These are phyloP conservation scores for Backusella parvicylindrica DNA, from an alignment of 192 early-diverging fungal genomes.

Conservation along the genomic window DNA sequence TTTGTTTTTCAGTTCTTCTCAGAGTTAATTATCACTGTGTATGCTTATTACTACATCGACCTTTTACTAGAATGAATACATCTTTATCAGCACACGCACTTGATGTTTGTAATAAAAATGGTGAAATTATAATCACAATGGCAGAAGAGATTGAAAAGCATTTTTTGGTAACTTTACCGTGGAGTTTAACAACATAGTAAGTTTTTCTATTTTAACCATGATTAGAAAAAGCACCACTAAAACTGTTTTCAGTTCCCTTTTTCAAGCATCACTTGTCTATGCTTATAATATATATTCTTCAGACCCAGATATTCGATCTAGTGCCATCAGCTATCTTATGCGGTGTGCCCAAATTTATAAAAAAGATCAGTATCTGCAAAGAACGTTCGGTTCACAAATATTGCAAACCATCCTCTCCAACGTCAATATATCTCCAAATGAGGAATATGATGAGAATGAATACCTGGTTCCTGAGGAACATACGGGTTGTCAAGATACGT, in stretches of 20 bases:
- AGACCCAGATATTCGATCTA: neutral
- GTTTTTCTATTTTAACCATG: neutral
- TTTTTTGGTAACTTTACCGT: slow-evolving; percentile 20
- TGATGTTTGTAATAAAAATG: slow-evolving; percentile 18
- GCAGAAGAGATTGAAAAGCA: slow-evolving; percentile 11
- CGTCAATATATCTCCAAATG: neutral
- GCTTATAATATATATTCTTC: slow-evolving; percentile 19
- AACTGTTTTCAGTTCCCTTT: slow-evolving; percentile 25
- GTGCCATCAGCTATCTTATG: neutral
- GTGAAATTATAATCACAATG: slow-evolving; percentile 18
- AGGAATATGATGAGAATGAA: neutral
- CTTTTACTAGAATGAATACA: slow-evolving; percentile 12
- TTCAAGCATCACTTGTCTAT: slow-evolving; percentile 30
- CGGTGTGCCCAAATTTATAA: slow-evolving; percentile 13
- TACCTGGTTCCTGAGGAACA: neutral
- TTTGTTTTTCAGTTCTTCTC: neutral
- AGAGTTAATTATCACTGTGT: slow-evolving; percentile 24
- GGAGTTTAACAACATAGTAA: slow-evolving; percentile 34
- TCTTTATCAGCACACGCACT: slow-evolving; percentile 3
- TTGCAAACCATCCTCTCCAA: neutral
- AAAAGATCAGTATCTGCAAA: neutral
- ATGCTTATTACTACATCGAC: slow-evolving; percentile 28
- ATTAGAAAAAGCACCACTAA: too few relatives aligned
- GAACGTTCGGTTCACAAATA: neutral
- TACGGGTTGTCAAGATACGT: neutral